phyloP scores from a whole-genome alignment of 495 filamentous ascomycete species.

The Penicillium paxilli region DNA sequence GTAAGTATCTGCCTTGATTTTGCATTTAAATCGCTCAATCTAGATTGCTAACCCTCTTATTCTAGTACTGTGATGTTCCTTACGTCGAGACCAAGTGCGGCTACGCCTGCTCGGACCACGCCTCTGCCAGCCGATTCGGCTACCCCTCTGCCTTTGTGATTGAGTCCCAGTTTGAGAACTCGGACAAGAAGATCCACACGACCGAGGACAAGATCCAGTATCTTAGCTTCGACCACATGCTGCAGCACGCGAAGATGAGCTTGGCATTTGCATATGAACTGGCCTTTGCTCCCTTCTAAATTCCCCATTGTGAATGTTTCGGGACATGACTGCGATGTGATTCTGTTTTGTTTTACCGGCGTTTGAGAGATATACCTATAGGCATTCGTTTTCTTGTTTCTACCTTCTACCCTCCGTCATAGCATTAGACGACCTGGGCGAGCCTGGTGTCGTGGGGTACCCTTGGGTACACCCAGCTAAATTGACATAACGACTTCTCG shows the following conservation, averaged over 20 bases:
- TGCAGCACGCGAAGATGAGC: conserved; percentile 92
- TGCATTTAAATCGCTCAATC: neutral
- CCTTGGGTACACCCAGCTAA: neutral
- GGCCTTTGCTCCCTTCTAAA: conserved; percentile 48
- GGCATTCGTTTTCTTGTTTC: neutral
- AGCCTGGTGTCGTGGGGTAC: neutral
- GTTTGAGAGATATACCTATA: conserved; percentile 21
- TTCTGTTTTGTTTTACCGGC: conserved; percentile 10
- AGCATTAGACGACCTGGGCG: neutral
- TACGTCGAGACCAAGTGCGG: conserved; percentile 92
- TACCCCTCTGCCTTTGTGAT: conserved; percentile 97
- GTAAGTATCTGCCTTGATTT: conserved; percentile 38
- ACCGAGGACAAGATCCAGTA: conserved; percentile 86
- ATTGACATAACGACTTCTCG: neutral
- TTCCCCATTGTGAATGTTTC: neutral
- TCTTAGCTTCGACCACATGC: conserved; percentile 95
- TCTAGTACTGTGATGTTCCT: conserved; percentile 83
- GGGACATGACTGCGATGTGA: neutral
- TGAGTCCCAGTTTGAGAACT: conserved; percentile 83
- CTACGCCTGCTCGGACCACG: conserved; percentile 96
- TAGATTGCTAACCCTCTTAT: conserved; percentile 3
- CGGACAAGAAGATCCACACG: conserved; percentile 86
- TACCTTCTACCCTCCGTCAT: neutral
- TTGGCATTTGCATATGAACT: conserved; percentile 88
- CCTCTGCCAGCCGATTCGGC: conserved; percentile 91